A percentile compares a stretch with the other conserved stretches of the same genome.
Conservation (phyloP, 352 stramenopile genomes). For the Salisapilia sapeloensis region DNA sequence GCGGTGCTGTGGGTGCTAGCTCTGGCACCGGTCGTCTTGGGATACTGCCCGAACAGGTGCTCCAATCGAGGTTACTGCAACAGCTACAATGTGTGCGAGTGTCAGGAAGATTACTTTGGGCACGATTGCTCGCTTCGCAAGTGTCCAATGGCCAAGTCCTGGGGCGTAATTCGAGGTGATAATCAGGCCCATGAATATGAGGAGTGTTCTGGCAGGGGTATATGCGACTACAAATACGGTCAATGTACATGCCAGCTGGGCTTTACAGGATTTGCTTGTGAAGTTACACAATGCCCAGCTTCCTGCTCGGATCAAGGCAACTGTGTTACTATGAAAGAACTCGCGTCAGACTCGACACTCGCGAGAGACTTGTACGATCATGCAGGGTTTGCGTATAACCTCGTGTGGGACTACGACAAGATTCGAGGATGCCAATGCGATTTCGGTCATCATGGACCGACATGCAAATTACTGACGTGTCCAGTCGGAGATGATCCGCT, state of each 20-base stretch:
- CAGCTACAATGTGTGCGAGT: slow-evolving; percentile 33
- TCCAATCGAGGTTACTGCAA: slow-evolving; percentile 38
- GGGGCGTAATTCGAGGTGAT: slow-evolving; percentile 22
- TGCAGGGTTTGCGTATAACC: slow-evolving; percentile 18
- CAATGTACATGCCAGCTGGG: slow-evolving; percentile 67
- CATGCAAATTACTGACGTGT: slow-evolving; percentile 45
- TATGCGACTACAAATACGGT: slow-evolving; percentile 44
- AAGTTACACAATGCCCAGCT: slow-evolving; percentile 31
- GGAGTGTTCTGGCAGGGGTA: slow-evolving; percentile 49
- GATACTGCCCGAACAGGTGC: slow-evolving; percentile 37
- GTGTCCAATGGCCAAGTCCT: slow-evolving; percentile 29
- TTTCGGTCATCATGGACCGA: slow-evolving; percentile 22
- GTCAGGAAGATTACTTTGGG: slow-evolving; percentile 27
- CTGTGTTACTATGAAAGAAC: slow-evolving; percentile 53
- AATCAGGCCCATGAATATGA: slow-evolving; percentile 23
- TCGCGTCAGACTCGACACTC: slow-evolving; percentile 26
- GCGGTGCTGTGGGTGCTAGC: too few species aligned
- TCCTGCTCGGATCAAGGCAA: slow-evolving; percentile 25
- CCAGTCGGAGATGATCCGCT: slow-evolving; percentile 51
- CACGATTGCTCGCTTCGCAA: slow-evolving; percentile 41
- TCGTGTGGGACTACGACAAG: slow-evolving; percentile 56
- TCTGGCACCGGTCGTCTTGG: slow-evolving; percentile 1
- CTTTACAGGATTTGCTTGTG: slow-evolving; percentile 57
- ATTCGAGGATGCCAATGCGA: slow-evolving; percentile 70
- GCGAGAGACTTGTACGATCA: slow-evolving; percentile 33